These are phyloP conservation scores for Alternaria ethzedia DNA, from an alignment of 2,329 filamentous ascomycete genomes.

Conservation along the genomic window DNA sequence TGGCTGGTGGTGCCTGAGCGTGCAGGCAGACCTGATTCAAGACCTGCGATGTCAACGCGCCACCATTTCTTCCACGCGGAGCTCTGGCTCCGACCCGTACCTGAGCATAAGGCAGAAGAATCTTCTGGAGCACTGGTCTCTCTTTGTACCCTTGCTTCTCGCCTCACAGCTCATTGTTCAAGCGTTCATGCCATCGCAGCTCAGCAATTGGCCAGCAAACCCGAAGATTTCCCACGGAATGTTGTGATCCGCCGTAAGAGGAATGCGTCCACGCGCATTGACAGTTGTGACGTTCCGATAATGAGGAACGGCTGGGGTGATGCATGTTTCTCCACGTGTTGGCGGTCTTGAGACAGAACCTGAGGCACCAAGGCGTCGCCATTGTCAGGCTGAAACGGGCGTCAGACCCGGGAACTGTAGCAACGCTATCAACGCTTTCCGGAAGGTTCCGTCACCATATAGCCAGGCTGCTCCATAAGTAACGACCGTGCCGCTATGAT, in stretches of 20 bases:
- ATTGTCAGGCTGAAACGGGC: slow-evolving; percentile 20
- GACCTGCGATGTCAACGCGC: not conserved
- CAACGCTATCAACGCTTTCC: not conserved
- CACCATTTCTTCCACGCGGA: not conserved
- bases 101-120: not conserved
- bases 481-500: not conserved
- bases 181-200: not conserved
- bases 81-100: not conserved
- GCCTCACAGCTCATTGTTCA: slow-evolving; percentile 3
- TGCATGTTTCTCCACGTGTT: not conserved
- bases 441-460: not conserved
- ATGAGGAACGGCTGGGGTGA: not conserved
- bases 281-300: not conserved
- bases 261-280: slow-evolving; percentile 2
- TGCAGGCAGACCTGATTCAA: slow-evolving; percentile 11
- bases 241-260: not conserved
- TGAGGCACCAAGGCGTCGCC: slow-evolving; percentile 16
- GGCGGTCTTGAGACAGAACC: slow-evolving; percentile 17
- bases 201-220: not conserved
- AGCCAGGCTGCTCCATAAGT: not conserved
- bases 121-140: not conserved
- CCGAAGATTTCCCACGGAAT: not conserved
- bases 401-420: not conserved
- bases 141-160: not conserved
- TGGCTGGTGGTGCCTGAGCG: slow-evolving; percentile 10